These are phyloP conservation scores for Pugionium dolabratum DNA, from an alignment of 345 rosid genomes.

Conservation along the genomic window DNA sequence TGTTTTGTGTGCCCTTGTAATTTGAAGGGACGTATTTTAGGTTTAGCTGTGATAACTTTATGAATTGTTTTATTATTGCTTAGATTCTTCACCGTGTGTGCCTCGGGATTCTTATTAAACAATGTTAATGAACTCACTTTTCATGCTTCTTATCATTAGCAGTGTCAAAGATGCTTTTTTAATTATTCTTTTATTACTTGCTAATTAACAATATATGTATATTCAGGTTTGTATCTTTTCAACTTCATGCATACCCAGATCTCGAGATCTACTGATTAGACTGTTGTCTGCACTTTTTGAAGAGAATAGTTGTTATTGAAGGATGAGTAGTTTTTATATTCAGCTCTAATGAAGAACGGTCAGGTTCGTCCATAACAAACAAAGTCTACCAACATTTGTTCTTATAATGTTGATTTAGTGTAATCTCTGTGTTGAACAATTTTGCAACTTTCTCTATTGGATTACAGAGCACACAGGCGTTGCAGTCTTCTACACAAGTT, in stretches of 20 bases:
- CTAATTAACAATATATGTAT: slow-evolving; percentile 16
- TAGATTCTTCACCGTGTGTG: not conserved
- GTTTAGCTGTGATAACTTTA: not conserved
- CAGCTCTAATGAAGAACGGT: slow-evolving; percentile 36
- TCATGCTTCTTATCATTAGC: slow-evolving; percentile 27
- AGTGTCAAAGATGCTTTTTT: not conserved
- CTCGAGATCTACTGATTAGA: too few relatives aligned
- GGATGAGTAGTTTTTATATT: slow-evolving; percentile 8
- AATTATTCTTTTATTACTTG: slow-evolving; percentile 2
- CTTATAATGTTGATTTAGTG: too few relatives aligned
- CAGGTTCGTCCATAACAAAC: slow-evolving; percentile 23
- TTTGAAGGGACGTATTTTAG: not conserved
- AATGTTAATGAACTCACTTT: slow-evolving; percentile 24
- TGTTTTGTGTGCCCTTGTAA: too few relatives aligned
- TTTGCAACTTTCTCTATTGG: not conserved
- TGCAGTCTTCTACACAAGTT: slow-evolving; percentile 41
- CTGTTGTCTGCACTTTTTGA: not conserved
- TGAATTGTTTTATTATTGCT: not conserved
- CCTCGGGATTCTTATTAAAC: slow-evolving; percentile 33
- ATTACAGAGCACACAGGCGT: slow-evolving; percentile 65
- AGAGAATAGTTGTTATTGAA: slow-evolving; percentile 19
- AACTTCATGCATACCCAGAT: too few relatives aligned
- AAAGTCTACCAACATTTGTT: too few relatives aligned
- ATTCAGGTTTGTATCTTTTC: slow-evolving; percentile 10
- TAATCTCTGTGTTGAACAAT: too few relatives aligned